Evolutionary conservation across 768 basidiomycete genomes (phyloP).

Genomic region (Rhodocollybia butyracea): DNA sequence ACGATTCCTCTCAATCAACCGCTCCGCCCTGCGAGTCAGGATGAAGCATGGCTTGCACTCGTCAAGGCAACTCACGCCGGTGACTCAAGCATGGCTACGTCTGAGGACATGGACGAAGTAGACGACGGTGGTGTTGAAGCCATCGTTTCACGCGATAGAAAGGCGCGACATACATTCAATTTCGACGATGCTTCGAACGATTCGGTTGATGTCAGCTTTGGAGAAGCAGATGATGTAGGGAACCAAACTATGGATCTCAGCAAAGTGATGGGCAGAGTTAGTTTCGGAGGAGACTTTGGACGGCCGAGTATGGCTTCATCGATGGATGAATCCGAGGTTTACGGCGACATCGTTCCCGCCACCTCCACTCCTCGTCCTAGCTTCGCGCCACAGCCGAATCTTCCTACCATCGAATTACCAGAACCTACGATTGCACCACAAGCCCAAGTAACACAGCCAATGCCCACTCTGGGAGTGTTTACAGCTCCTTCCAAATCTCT

Average conservation of each 20-base stretch:
- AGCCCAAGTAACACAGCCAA: conserved; percentile 3
- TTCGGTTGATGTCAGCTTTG: conserved; percentile 46
- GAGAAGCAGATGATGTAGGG: conserved; percentile 33
- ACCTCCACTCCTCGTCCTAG: conserved; percentile 7
- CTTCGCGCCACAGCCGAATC: conserved; percentile 11
- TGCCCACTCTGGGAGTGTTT: conserved; percentile 28
- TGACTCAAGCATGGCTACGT: conserved; percentile 34
- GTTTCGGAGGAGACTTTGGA: conserved; percentile 25
- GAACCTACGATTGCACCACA: conserved; percentile 33
- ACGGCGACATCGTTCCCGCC: conserved; percentile 33
- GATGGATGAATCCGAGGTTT: conserved; percentile 55
- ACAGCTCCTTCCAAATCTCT: conserved; percentile 13
- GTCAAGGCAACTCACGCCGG: conserved; percentile 73
- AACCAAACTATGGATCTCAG: conserved; percentile 72
- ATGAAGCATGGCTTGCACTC: conserved; percentile 67
- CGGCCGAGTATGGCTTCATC: conserved; percentile 45
- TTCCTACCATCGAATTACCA: conserved; percentile 7
- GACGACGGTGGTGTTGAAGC: conserved; percentile 33
- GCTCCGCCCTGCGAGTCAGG: conserved; percentile 45
- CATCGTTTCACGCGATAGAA: conserved; percentile 51
- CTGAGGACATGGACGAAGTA: conserved; percentile 30
- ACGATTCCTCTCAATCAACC: conserved; percentile 67
- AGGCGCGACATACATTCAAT: conserved; percentile 48
- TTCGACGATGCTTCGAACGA: conserved; percentile 18
- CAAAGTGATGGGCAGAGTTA: conserved; percentile 42